Evolutionary conservation across 192 early-diverging fungal genomes (phyloP).

Genomic region (Ramicandelaber brevisporus): DNA sequence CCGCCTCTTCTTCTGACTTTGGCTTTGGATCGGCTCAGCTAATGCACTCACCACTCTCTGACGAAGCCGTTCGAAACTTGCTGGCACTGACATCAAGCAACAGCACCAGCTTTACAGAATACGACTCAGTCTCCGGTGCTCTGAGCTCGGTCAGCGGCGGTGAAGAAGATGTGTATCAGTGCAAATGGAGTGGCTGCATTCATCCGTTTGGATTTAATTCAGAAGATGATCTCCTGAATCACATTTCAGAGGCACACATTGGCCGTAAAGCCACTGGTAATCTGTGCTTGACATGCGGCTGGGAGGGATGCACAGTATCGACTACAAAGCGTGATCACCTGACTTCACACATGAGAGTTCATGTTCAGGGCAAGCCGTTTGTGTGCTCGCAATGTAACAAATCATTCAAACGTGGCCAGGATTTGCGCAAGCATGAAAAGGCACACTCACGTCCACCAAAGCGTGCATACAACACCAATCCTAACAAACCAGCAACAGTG

Average conservation of each 20-base stretch:
- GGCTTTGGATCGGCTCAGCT: too few species aligned
- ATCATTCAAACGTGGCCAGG: slow-evolving; percentile 84
- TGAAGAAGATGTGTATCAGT: slow-evolving; percentile 7
- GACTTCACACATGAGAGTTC: slow-evolving; percentile 86
- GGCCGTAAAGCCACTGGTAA: slow-evolving; percentile 73
- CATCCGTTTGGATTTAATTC: slow-evolving; percentile 34
- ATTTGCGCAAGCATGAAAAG: slow-evolving; percentile 80
- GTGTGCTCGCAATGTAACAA: slow-evolving; percentile 58
- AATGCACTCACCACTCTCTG: too few species aligned
- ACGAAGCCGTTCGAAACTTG: too few species aligned
- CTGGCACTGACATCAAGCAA: too few species aligned
- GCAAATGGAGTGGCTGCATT: slow-evolving; percentile 12
- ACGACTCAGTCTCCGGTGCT: too few species aligned
- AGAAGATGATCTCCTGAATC: slow-evolving; percentile 58
- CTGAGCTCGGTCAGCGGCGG: too few species aligned
- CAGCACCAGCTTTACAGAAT: too few species aligned
- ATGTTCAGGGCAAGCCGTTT: slow-evolving; percentile 78
- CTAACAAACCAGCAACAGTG: too few species aligned
- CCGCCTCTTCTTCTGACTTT: too few species aligned
- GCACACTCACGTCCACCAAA: too few species aligned
- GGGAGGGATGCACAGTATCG: slow-evolving; percentile 50
- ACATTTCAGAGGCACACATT: slow-evolving; percentile 72
- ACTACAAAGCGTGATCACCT: slow-evolving; percentile 89
- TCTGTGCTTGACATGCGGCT: slow-evolving; percentile 66
- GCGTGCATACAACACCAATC: too few species aligned